Evolutionary conservation across 208 protist genomes (phyloP).

Genomic region (Blechomonas ayalai): DNA sequence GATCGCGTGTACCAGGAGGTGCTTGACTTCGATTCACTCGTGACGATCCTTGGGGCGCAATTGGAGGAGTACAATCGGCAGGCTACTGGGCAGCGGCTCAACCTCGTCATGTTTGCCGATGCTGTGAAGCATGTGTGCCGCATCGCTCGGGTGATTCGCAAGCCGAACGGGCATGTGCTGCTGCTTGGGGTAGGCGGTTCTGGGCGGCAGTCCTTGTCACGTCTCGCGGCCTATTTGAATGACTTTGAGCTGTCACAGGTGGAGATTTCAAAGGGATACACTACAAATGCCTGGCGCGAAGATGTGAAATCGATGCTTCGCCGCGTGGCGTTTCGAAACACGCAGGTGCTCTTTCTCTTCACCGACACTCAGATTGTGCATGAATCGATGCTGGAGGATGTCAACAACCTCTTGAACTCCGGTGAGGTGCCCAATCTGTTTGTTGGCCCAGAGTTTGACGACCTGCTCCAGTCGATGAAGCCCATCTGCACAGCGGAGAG

Average conservation of each 20-base stretch:
- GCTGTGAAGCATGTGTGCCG: slow-evolving; percentile 95
- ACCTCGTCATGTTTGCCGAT: slow-evolving; percentile 97
- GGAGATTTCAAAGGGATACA: slow-evolving; percentile 96
- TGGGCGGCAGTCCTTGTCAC: slow-evolving; percentile 94
- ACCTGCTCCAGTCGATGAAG: slow-evolving; percentile 91
- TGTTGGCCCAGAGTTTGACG: slow-evolving; percentile 90
- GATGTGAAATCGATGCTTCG: slow-evolving; percentile 93
- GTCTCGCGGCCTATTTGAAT: slow-evolving; percentile 92
- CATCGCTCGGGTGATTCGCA: slow-evolving; percentile 94
- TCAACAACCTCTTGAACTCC: slow-evolving; percentile 98
- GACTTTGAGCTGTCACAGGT: slow-evolving; percentile 95
- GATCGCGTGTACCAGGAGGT: slow-evolving; percentile 87
- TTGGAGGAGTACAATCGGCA: slow-evolving; percentile 93
- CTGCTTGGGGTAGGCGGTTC: slow-evolving; percentile 98
- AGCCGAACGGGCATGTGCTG: slow-evolving; percentile 95
- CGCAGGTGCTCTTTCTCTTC: slow-evolving; percentile 97
- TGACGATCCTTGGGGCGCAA: slow-evolving; percentile 74
- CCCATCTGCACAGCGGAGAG: slow-evolving; percentile 89
- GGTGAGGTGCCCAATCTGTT: slow-evolving; percentile 98
- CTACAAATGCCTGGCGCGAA: slow-evolving; percentile 93
- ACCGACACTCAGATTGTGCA: slow-evolving; percentile 97
- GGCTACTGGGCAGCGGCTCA: slow-evolving; percentile 73
- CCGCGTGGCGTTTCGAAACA: slow-evolving; percentile 90
- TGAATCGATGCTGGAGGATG: slow-evolving; percentile 97
- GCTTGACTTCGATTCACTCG: slow-evolving; percentile 67